Evolutionary conservation across 257 asterid species (phyloP).

Genomic region (Forsythia viridissima): DNA sequence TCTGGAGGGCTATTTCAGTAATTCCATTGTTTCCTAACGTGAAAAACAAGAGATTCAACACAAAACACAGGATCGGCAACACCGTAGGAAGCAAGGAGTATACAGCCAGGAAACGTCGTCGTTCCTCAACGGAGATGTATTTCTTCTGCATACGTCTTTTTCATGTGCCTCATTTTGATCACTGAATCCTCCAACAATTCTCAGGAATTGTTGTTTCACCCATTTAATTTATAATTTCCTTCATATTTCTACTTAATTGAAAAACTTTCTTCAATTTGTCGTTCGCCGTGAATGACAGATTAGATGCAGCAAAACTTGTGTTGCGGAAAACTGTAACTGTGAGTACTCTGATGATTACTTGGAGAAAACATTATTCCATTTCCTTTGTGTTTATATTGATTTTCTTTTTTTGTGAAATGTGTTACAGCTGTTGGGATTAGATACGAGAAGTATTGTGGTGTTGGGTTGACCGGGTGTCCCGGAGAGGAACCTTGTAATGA

Average conservation of each 20-base stretch:
- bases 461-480: slow-evolving; percentile 89
- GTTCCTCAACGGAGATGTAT: slow-evolving; percentile 6
- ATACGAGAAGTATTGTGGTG: slow-evolving; percentile 95
- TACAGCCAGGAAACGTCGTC: too few relatives aligned
- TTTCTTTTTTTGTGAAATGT: neutral
- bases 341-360: slow-evolving; percentile 8
- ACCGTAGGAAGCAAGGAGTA: too few relatives aligned
- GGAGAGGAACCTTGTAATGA: slow-evolving; percentile 97
- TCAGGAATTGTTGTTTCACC: slow-evolving; percentile 37
- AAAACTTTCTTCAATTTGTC: neutral
- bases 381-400: neutral
- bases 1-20: slow-evolving; percentile 26
- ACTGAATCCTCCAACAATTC: slow-evolving; percentile 52
- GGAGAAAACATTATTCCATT: neutral
- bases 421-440: slow-evolving; percentile 69
- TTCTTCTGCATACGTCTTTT: slow-evolving; percentile 40
- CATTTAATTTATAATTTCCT: neutral
- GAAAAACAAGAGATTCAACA: too few relatives aligned
- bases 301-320: slow-evolving; percentile 69
- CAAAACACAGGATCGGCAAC: too few relatives aligned
- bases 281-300: slow-evolving; percentile 25
- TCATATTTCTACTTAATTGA: neutral
- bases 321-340: slow-evolving; percentile 71
- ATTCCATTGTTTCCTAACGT: neutral
- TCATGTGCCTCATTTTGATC: slow-evolving; percentile 23